Percentiles rank a stretch among this genome's conserved stretches.
Conservation (phyloP, 2,329 filamentous ascomycete genomes). For the Aureobasidium sp. region DNA sequence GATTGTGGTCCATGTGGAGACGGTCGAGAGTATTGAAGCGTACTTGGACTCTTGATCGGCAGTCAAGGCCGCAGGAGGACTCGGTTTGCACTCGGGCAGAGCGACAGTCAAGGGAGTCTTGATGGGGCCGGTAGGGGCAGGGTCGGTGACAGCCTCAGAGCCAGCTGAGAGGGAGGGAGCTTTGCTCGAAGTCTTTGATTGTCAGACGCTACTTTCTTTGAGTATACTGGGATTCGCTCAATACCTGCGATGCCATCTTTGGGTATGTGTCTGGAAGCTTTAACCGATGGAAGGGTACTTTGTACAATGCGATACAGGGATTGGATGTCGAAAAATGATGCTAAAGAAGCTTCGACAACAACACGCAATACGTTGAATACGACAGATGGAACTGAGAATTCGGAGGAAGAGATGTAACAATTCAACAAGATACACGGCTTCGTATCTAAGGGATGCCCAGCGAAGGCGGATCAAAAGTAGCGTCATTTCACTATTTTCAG, state of each 20-base stretch:
- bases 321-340: background rate
- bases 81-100: conserved; percentile 46
- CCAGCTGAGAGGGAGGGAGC: conserved; percentile 17
- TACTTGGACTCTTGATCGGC: conserved; percentile 77
- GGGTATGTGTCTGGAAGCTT: background rate
- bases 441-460: background rate
- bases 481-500: conserved; percentile 7
- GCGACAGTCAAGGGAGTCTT: conserved; percentile 25
- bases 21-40: conserved; percentile 61
- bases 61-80: conserved; percentile 52
- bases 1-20: conserved; percentile 62
- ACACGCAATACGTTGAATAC: background rate
- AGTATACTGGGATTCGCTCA: background rate
- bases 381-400: background rate
- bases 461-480: background rate
- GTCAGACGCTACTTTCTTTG: background rate
- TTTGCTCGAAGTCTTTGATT: conserved; percentile 10
- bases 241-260: conserved; percentile 1
- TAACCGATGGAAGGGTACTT: background rate
- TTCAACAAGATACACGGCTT: background rate
- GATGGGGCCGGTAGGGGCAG: conserved; percentile 18
- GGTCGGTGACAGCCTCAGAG: conserved; percentile 17
- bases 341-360: background rate
- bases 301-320: background rate
- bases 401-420: background rate